Conservation (phyloP, 2,329 filamentous ascomycete species). For the Fusarium penzigii region DNA sequence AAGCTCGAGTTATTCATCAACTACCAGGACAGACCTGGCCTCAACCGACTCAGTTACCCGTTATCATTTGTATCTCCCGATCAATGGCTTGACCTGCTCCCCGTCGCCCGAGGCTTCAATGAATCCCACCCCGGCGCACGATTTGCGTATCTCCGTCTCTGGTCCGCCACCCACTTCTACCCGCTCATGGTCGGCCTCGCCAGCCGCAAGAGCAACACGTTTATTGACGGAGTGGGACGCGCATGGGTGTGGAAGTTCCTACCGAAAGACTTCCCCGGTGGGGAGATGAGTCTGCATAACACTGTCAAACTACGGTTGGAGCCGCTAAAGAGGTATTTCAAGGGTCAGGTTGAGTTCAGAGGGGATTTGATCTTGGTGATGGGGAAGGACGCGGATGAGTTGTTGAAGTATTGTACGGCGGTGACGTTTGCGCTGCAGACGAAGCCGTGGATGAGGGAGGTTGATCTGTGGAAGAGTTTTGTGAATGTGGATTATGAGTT, state of each 20-base stretch:
- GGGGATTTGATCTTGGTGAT: constrained; percentile 32
- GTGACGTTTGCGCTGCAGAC: constrained; percentile 31
- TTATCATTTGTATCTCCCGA: constrained; percentile 13
- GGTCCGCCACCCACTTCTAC: constrained; percentile 33
- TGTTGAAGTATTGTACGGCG: constrained; percentile 25
- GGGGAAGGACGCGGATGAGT: constrained; percentile 20
- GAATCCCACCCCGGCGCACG: constrained; percentile 13
- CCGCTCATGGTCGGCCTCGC: constrained; percentile 27
- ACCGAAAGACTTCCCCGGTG: constrained; percentile 30
- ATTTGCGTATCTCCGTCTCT: constrained; percentile 29
- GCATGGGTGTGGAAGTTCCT: constrained; percentile 32
- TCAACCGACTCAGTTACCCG: constrained; percentile 10
- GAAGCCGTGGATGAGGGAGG: constrained; percentile 30
- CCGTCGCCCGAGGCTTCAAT: constrained; percentile 17
- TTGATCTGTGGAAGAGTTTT: constrained; percentile 34
- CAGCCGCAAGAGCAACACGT: constrained; percentile 21
- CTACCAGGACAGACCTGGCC: constrained; percentile 26
- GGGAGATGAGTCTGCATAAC: constrained; percentile 26
- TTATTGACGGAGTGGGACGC: constrained; percentile 27
- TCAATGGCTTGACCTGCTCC: constrained; percentile 25
- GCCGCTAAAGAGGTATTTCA: constrained; percentile 17
- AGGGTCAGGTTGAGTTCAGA: constrained; percentile 17
- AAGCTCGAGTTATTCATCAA: constrained; percentile 30
- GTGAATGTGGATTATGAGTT: constrained; percentile 28
- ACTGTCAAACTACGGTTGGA: constrained; percentile 12